Evolutionary conservation across 306 rosid genomes (phyloP), one percentile per base, ranked within the genome.

Genomic region (Cucurbita ficifolia): DNA sequence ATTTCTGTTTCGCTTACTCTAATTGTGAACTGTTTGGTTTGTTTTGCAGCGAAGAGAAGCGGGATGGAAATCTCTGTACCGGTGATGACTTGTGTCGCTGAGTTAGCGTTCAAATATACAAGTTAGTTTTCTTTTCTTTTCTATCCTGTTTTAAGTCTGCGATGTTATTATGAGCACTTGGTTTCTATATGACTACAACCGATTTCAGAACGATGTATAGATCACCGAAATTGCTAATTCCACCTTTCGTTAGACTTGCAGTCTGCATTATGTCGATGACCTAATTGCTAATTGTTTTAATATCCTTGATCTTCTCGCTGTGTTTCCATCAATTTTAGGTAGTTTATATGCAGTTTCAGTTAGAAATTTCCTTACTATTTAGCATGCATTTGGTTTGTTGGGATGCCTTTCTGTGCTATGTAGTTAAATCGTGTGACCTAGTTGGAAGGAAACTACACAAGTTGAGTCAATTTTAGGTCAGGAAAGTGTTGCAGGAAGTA

Each of bases 101-200:
- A 94, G 76, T 80, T 94, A 79, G 92, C 96, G 48, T 85, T 86
- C 86, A 91, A 91, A 65, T 94, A 80, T 71, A 76, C 97, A 13
- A 96, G 99, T 94, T 29, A 29, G 36, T 40, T 24, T 48, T 8
- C 75, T 14, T 21, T 16, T 1, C 29, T 40, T 62, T 52, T 8
- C 49, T 17, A 14, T 7, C 35, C 3, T 52, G 43, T 29, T 43
- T 59, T 33, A 49, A 51, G 18, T 6, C 40, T 33, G 19, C 22
- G 7, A 4, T 13, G 36, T 68, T 17, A 68, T 46, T 14, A 22
- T 68, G 9, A 14, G 19, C 12, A 4, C 21, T 13, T 14, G 1
- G 6, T 24, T 19, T 21, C 51, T 61, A 33, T 45, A 14, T 35
- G 45, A 60, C 21, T 65, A 39, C 52, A 36, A 8, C 21, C 21